Evolutionary conservation across 805 yeast genomes (phyloP), one percentile per base, ranked within the genome.

Genomic region (Cyberlindnera amylophila): DNA sequence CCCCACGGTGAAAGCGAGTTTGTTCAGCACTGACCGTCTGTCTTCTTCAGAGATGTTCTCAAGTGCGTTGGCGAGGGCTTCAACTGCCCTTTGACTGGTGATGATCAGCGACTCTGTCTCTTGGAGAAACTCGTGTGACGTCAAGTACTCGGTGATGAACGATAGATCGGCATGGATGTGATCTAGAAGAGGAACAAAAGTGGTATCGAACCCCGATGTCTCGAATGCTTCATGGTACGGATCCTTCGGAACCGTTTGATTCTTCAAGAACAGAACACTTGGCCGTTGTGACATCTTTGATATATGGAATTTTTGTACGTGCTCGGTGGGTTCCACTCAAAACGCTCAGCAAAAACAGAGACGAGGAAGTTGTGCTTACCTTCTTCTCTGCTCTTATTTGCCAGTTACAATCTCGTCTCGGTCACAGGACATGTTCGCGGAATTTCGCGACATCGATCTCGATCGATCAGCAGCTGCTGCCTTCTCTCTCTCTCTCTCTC

Each of bases 11-110:
- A 81, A 91, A 0, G 83, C 82, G 0, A 81, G 75, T 52, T 79
- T 79, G 3, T 49, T 41, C 6, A 76, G 57, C 1, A 81, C 64
- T 0, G 37, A 41, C 7, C 58, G 51, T 42, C 45, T 57, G 8
- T 36, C 46, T 1, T 36, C 53, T 0, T 33, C 36, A 2, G 53
- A 15, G 11, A 65, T 44, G 1, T 33, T 27, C 8, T 63, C 54
- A 1, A 63, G 37, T 6, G 82, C 63, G 12, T 75, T 59, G 30
- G 75, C 75, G 11, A 88, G 62, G 5, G 87, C 81, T 52, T 90
- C 96, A 0, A 90, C 95, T 2, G 96, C 95, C 50, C 98, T 63
- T 59, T 91, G 97, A 2, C 95, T 85, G 0, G 98, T 90, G 4
- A 91, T 79, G 9, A 91, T 82, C 29, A 88, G 62, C 0, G 81